These are phyloP conservation scores for Dicorynia guianensis DNA, from an alignment of 306 rosid species.

Conservation along the genomic window DNA sequence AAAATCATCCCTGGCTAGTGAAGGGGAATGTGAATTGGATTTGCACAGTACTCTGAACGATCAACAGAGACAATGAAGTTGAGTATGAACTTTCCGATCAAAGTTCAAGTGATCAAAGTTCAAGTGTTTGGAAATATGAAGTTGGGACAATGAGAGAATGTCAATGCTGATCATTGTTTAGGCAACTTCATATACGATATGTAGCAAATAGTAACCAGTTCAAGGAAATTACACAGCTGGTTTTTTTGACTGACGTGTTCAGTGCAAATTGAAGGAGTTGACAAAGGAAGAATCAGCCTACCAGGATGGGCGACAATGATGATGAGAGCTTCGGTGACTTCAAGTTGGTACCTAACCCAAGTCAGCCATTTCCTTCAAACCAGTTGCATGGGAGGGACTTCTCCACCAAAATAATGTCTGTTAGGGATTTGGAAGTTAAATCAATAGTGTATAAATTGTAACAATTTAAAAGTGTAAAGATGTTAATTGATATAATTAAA, in stretches of 20 bases:
- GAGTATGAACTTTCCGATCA: conserved; percentile 41
- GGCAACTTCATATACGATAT: conserved; percentile 33
- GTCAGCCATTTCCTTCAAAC: no score
- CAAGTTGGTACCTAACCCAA: no score
- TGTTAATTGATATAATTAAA: no score
- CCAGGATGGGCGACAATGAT: no score
- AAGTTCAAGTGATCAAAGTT: conserved; percentile 42
- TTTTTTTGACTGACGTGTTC: not conserved
- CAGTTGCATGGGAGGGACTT: no score
- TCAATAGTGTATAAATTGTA: no score
- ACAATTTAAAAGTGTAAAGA: no score
- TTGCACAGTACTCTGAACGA: conserved; percentile 57
- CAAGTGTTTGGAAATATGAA: conserved; percentile 55
- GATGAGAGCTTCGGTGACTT: no score
- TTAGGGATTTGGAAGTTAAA: no score
- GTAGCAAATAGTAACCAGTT: not conserved
- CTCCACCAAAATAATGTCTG: no score
- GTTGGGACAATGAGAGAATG: conserved; percentile 59
- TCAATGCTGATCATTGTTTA: conserved; percentile 61
- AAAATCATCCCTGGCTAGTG: conserved; percentile 64
- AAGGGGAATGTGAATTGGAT: conserved; percentile 48
- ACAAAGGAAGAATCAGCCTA: no score
- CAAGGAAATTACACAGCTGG: not conserved
- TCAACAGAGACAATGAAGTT: conserved; percentile 41
- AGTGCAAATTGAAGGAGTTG: no score